A percentile compares a stretch with the other conserved stretches of the same genome.
These are phyloP conservation scores for Prunus salicina DNA, from an alignment of 306 rosid species.

Conservation along the genomic window DNA sequence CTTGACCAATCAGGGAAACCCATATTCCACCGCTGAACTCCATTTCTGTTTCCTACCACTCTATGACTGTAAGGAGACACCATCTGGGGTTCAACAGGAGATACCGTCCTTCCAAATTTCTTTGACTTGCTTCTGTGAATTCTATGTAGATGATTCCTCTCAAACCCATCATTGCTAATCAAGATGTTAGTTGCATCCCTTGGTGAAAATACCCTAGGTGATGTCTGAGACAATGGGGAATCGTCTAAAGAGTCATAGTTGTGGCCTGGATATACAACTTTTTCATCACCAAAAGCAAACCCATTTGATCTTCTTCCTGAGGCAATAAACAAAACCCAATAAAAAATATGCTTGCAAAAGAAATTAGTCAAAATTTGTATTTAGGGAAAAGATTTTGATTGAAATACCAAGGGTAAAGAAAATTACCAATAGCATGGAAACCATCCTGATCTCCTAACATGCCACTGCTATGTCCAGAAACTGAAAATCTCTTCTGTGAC, in stretches of 20 bases:
- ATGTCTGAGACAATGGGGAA: conserved; percentile 56
- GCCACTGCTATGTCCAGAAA: conserved; percentile 55
- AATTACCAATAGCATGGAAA: conserved; percentile 57
- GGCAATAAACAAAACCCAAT: conserved; percentile 26
- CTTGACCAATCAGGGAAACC: conserved; percentile 42
- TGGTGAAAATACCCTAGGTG: conserved; percentile 64
- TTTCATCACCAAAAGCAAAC: conserved; percentile 59
- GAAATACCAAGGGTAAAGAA: conserved; percentile 2
- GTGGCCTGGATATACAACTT: conserved; percentile 50
- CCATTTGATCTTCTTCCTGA: conserved; percentile 84
- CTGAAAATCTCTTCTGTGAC: conserved; percentile 68
- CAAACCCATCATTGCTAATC: conserved; percentile 46
- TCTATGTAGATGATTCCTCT: conserved; percentile 50
- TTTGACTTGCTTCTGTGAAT: conserved; percentile 54
- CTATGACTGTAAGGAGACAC: conserved; percentile 35
- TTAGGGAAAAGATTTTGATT: background rate
- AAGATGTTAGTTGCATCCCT: conserved; percentile 47
- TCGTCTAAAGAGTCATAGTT: conserved; percentile 72
- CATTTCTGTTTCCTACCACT: conserved; percentile 48
- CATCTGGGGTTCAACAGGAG: conserved; percentile 41
- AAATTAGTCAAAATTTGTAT: conserved; percentile 15
- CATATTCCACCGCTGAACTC: conserved; percentile 38
- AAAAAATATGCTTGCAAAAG: background rate
- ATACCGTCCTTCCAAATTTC: conserved; percentile 39
- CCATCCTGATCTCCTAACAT: conserved; percentile 64